Conservation (phyloP, 2,329 filamentous ascomycete species). For the Aspergillus sergii region DNA sequence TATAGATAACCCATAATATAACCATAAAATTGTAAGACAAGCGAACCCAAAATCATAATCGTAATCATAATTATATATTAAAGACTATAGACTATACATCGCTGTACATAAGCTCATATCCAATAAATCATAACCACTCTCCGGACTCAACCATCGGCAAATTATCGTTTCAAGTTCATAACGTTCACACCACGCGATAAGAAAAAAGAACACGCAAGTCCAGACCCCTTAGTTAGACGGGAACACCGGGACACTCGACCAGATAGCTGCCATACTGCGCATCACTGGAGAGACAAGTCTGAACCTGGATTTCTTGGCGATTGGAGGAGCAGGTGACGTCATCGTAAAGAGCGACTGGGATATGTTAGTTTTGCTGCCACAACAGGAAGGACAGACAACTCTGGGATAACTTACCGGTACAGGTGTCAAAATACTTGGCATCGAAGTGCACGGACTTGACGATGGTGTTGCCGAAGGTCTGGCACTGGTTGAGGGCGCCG, state of each 20-base stretch:
- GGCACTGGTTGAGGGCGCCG: slow-evolving; percentile 17
- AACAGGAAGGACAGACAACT: too few species aligned
- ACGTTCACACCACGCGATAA: too few species aligned
- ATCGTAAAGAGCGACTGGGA: background rate
- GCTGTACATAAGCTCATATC: too few species aligned
- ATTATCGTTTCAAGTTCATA: too few species aligned
- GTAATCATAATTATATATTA: too few species aligned
- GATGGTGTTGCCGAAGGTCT: slow-evolving; percentile 7
- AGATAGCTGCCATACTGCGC: background rate
- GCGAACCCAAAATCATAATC: too few species aligned
- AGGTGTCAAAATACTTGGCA: background rate
- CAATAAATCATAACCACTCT: too few species aligned
- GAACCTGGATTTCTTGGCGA: background rate
- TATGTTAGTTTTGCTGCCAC: background rate
- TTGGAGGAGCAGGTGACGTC: background rate
- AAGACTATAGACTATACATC: too few species aligned
- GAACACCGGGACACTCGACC: background rate
- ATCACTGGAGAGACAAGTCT: background rate
- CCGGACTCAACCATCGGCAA: too few species aligned
- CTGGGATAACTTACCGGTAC: slow-evolving; percentile 5
- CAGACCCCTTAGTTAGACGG: background rate
- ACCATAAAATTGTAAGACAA: too few species aligned
- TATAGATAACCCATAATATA: too few species aligned
- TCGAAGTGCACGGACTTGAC: slow-evolving; percentile 20
- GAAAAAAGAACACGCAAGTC: background rate